phyloP scores from a whole-genome alignment of 1,284 basidiomycete genomes.

The Pisolithus thermaeus region DNA sequence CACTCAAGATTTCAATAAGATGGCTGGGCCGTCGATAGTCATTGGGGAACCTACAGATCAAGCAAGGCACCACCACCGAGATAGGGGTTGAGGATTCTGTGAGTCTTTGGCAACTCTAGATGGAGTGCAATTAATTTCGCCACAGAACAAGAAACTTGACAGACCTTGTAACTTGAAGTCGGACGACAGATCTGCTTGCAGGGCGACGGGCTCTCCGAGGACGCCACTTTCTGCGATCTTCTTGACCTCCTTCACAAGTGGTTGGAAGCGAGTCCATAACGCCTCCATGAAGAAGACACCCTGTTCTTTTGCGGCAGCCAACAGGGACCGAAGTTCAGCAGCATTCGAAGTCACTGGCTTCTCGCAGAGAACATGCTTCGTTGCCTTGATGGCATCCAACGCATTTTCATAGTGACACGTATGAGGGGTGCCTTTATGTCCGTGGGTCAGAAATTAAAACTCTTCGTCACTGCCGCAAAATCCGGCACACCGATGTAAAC shows the following conservation, averaged over 20 bases:
- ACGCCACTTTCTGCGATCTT: slow-evolving; percentile 54
- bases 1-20: slow-evolving; percentile 5
- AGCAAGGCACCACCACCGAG: slow-evolving; percentile 84
- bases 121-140: neutral
- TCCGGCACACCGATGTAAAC: slow-evolving; percentile 67
- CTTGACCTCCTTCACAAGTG: slow-evolving; percentile 61
- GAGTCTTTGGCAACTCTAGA: slow-evolving; percentile 57
- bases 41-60: slow-evolving; percentile 55
- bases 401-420: slow-evolving; percentile 80
- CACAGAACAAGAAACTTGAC: slow-evolving; percentile 22
- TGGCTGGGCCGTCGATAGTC: neutral
- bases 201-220: slow-evolving; percentile 56
- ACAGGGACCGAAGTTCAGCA: slow-evolving; percentile 61
- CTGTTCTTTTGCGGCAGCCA: slow-evolving; percentile 68
- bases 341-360: slow-evolving; percentile 70
- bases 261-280: slow-evolving; percentile 78
- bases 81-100: slow-evolving; percentile 75
- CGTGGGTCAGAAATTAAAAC: slow-evolving; percentile 3
- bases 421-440: slow-evolving; percentile 72
- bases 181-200: slow-evolving; percentile 70
- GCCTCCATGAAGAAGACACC: slow-evolving; percentile 88
- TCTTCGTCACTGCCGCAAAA: slow-evolving; percentile 2
- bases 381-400: slow-evolving; percentile 68
- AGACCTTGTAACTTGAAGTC: slow-evolving; percentile 69
- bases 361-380: slow-evolving; percentile 86